These are phyloP conservation scores for Aspergillus hortae DNA, from an alignment of 2,329 filamentous ascomycete species.

Conservation along the genomic window DNA sequence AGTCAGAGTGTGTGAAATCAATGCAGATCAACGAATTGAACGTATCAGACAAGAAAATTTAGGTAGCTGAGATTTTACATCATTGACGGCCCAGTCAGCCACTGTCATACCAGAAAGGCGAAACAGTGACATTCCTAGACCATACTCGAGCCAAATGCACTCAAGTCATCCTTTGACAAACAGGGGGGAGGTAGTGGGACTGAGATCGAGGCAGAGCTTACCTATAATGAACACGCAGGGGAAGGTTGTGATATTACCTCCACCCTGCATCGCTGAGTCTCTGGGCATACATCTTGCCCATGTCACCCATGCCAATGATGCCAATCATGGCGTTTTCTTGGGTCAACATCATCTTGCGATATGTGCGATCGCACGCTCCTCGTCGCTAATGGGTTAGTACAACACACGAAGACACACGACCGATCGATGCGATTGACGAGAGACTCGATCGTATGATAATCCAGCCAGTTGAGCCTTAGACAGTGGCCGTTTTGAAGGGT, in stretches of 20 bases:
- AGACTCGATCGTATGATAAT: too few species aligned
- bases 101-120: conserved; percentile 71
- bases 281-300: conserved; percentile 98
- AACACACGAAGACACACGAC: not conserved
- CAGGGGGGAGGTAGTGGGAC: conserved; percentile 4
- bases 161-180: conserved; percentile 89
- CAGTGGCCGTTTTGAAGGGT: not conserved
- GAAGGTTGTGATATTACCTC: conserved; percentile 55
- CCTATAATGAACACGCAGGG: conserved; percentile 27
- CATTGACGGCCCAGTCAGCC: conserved; percentile 71
- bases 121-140: conserved; percentile 56
- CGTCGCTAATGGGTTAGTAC: not conserved
- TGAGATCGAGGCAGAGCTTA: conserved; percentile 11
- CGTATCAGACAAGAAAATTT: conserved; percentile 77
- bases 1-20: conserved; percentile 5
- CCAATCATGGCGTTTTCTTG: conserved; percentile 75
- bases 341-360: conserved; percentile 31
- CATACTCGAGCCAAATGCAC: conserved; percentile 99
- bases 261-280: conserved; percentile 86
- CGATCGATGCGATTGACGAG: not conserved
- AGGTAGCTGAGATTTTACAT: conserved; percentile 99
- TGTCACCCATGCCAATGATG: conserved; percentile 98
- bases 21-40: not conserved
- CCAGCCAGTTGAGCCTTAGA: not conserved
- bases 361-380: not conserved